phyloP scores from a whole-genome alignment of 176 grass and related monocot genomes.

The Aegilops speltoides region DNA sequence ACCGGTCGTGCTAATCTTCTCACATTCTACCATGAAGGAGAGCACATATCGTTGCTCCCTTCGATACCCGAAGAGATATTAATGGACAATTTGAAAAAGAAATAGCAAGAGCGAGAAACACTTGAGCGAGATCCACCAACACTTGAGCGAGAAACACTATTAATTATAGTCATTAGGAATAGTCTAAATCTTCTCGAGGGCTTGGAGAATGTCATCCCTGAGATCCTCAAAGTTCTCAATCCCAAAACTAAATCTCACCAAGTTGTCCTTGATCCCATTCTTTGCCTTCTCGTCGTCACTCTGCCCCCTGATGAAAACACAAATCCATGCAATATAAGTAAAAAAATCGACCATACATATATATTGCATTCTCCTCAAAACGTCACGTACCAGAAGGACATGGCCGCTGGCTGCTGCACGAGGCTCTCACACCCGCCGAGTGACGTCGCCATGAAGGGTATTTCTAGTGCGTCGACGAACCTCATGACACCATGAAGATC shows the following conservation, averaged over 20 bases:
- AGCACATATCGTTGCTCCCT: no score
- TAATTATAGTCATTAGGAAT: not conserved
- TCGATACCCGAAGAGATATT: no score
- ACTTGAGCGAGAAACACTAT: not conserved
- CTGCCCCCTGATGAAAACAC: not conserved
- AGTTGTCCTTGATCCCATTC: slow-evolving; percentile 46
- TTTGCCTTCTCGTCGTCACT: slow-evolving; percentile 34
- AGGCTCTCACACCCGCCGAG: slow-evolving; percentile 50
- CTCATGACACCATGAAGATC: slow-evolving; percentile 36
- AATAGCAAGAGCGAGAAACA: no score
- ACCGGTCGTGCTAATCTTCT: no score
- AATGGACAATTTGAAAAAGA: no score
- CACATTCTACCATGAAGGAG: no score
- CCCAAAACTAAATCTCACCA: slow-evolving; percentile 62
- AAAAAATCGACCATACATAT: not conserved
- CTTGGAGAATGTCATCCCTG: slow-evolving; percentile 49
- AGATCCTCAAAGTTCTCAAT: slow-evolving; percentile 66
- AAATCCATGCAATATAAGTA: not conserved
- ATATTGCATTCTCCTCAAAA: not conserved
- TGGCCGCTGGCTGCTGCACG: slow-evolving; percentile 54
- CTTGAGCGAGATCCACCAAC: no score
- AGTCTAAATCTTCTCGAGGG: slow-evolving; percentile 40
- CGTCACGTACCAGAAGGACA: slow-evolving; percentile 46
- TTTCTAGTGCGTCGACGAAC: slow-evolving; percentile 49
- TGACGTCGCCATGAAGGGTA: slow-evolving; percentile 53